phyloP scores from a whole-genome alignment of 2,329 filamentous ascomycete genomes.

The Paracorniculantispora psalliotae region DNA sequence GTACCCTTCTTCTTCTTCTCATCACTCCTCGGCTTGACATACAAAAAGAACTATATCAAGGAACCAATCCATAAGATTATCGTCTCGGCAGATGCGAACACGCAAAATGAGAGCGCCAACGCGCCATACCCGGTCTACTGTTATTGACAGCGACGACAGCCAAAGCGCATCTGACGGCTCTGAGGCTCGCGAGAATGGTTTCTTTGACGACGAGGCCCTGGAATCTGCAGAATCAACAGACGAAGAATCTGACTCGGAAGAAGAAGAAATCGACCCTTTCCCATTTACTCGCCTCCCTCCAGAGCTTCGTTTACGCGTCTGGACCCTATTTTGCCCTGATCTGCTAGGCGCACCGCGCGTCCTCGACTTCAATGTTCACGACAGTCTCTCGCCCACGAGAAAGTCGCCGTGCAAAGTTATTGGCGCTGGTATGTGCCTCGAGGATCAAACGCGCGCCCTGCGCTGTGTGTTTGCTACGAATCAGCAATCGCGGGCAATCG shows the following conservation, averaged over 20 bases:
- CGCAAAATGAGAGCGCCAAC: slow-evolving; percentile 1
- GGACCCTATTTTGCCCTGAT: slow-evolving; percentile 29
- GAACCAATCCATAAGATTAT: background rate
- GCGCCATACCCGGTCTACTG: background rate
- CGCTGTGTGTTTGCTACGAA: slow-evolving; percentile 30
- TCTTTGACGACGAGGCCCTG: slow-evolving; percentile 10
- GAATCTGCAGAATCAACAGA: slow-evolving; percentile 6
- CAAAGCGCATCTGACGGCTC: slow-evolving; percentile 2
- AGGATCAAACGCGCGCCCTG: slow-evolving; percentile 24
- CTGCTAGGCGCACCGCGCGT: slow-evolving; percentile 24
- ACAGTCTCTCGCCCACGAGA: slow-evolving; percentile 14
- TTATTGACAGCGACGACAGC: slow-evolving; percentile 5
- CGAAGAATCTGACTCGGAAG: background rate
- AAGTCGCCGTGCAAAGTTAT: slow-evolving; percentile 14
- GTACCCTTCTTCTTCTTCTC: background rate
- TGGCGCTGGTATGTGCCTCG: slow-evolving; percentile 21
- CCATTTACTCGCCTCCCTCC: slow-evolving; percentile 27
- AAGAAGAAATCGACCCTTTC: slow-evolving; percentile 18
- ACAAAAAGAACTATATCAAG: background rate
- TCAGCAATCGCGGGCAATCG: slow-evolving; percentile 32
- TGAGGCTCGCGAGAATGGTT: background rate
- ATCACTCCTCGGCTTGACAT: background rate
- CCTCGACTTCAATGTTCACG: slow-evolving; percentile 22
- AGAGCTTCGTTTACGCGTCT: slow-evolving; percentile 30
- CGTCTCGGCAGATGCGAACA: background rate